Conservation (phyloP, 345 rosid genomes). For the Salix arbutifolia region DNA sequence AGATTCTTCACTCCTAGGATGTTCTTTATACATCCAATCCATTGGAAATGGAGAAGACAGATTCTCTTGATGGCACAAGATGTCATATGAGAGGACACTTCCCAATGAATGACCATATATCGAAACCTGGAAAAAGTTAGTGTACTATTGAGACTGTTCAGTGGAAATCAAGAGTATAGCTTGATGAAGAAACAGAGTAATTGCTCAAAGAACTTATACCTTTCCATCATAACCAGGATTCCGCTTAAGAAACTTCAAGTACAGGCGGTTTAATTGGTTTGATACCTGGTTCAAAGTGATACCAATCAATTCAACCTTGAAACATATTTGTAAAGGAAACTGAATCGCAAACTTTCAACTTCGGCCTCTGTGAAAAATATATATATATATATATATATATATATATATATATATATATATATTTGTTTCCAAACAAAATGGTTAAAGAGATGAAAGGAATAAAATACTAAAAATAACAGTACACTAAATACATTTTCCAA, state of each 20-base stretch:
- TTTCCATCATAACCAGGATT: constrained; percentile 95
- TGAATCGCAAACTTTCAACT: neutral
- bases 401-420: too few species aligned
- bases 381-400: too few species aligned
- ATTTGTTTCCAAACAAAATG: neutral
- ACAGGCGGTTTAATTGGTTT: constrained; percentile 72
- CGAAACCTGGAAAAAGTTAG: constrained; percentile 56
- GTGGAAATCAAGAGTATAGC: neutral
- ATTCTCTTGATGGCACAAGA: constrained; percentile 91
- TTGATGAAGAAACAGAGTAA: constrained; percentile 17
- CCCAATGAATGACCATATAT: constrained; percentile 96
- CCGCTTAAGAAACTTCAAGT: constrained; percentile 69
- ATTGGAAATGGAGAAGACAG: constrained; percentile 79
- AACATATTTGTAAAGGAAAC: constrained; percentile 1
- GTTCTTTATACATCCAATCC: constrained; percentile 61
- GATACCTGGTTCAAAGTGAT: constrained; percentile 59
- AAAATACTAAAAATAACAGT: neutral
- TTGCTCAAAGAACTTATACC: constrained; percentile 42
- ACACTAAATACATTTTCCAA: neutral
- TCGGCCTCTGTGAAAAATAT: neutral
- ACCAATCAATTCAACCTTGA: constrained; percentile 14
- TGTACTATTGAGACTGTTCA: neutral
- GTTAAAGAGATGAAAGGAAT: neutral
- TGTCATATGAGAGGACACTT: constrained; percentile 94
- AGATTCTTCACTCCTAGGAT: constrained; percentile 36